phyloP scores from a whole-genome alignment of 2,329 filamentous ascomycete species.

The Aschersonia sp. region DNA sequence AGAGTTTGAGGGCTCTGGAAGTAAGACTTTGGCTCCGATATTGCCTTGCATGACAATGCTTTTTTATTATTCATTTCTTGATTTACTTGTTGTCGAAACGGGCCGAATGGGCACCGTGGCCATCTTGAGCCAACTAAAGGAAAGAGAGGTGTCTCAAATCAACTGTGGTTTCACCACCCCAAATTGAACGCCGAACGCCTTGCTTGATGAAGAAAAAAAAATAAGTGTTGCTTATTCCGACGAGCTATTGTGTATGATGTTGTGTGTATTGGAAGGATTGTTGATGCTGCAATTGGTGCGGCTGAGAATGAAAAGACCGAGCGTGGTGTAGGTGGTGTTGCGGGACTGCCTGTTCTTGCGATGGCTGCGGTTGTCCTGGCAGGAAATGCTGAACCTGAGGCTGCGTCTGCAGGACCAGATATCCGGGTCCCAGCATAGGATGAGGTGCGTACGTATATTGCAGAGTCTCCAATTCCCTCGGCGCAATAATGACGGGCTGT shows the following conservation, averaged over 20 bases:
- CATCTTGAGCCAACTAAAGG: too few relatives aligned
- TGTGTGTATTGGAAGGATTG: background rate
- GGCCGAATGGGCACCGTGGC: too few relatives aligned
- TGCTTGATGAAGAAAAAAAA: background rate
- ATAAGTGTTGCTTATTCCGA: background rate
- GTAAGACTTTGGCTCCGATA: too few relatives aligned
- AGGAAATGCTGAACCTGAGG: conserved; percentile 1
- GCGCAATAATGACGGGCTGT: background rate
- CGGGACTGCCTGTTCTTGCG: background rate
- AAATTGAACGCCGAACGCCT: background rate
- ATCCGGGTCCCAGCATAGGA: conserved; percentile 4
- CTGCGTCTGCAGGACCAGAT: conserved; percentile 3
- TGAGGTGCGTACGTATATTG: conserved; percentile 4
- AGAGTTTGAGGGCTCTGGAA: too few relatives aligned
- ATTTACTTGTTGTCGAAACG: too few relatives aligned
- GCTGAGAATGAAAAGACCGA: background rate
- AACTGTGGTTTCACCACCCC: too few relatives aligned
- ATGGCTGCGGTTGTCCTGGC: conserved; percentile 1
- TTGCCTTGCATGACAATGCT: too few relatives aligned
- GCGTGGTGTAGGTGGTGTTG: background rate
- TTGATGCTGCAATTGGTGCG: background rate
- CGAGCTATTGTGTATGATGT: conserved; percentile 2
- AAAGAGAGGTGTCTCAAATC: too few relatives aligned
- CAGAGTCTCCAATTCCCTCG: conserved; percentile 3
- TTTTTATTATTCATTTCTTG: too few relatives aligned